Evolutionary conservation across 176 grass and related monocot genomes (phyloP), one percentile per base, ranked within the genome.

Genomic region (Oryza nivara): DNA sequence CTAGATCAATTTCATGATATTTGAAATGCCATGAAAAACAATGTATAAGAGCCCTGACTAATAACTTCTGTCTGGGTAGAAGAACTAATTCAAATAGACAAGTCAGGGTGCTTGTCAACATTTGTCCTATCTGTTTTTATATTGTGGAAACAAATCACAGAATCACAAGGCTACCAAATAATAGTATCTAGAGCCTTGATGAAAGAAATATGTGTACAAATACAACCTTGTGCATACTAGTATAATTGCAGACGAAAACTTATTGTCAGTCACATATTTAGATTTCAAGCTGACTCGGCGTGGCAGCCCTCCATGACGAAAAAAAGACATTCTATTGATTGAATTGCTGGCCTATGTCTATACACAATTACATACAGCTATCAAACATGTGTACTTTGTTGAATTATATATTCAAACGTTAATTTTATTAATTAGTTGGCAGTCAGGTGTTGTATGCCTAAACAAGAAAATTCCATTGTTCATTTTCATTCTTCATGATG

Each of bases 341-440:
- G 7, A 0, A 81, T 81, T 34, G 26, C 35, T 14, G 44, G 41
- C 28, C 65, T 22, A 45, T 65, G 20, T 46, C 13, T 49, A 9
- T 36, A 48, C 43, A 83, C 44, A 23, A 78, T 11, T 40, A 19
- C 30, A 82, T 64, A 70, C 40, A 64, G 14, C 23, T 41, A 38
- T 38, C 79, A 60, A 63, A 61, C 38, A 88, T 32, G 30, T 26
- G 15, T 67, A 77, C 16, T n/a, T 45, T 78, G 66, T 48, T 45
- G 20, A 14, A 64, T 70, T 13, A 51, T 30, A 79, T 75, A 69
- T 79, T 61, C 6, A 13, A 67, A 32, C 25, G 68, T 19, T 20
- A 73, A 54, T 20, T 1, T 14, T 32, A 88, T 70, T n/a, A 2
- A 15, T 47, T 61, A 23, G 4, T 66, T 35, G 20, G 34, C 5